Conservation (phyloP, 352 stramenopile species). For the Phytophthora foliorum region DNA sequence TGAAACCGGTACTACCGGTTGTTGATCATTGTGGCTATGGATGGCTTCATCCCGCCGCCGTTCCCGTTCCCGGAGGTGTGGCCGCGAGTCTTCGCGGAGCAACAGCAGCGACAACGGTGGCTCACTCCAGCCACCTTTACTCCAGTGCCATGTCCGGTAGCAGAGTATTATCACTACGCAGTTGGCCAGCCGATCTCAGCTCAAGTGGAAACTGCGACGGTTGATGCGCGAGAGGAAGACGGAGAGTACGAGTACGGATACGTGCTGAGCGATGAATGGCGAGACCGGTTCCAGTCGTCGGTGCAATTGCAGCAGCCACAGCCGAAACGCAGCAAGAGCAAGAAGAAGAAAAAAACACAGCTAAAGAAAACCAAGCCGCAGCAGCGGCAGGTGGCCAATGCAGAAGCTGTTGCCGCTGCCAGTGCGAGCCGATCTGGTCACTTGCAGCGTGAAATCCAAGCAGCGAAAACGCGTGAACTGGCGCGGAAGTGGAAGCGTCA, state of each 20-base stretch:
- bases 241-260: conserved; percentile 75
- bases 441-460: conserved; percentile 50
- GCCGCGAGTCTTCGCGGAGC: conserved; percentile 50
- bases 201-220: not conserved
- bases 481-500: conserved; percentile 43
- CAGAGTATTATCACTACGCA: conserved; percentile 1
- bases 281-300: conserved; percentile 51
- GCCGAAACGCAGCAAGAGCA: conserved; percentile 13
- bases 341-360: conserved; percentile 23
- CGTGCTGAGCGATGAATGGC: conserved; percentile 81
- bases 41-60: conserved; percentile 70
- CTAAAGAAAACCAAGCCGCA: conserved; percentile 32
- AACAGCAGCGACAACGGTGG: conserved; percentile 53
- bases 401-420: conserved; percentile 7
- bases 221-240: conserved; percentile 19
- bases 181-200: not conserved
- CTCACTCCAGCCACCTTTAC: conserved; percentile 48
- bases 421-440: conserved; percentile 41
- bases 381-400: conserved; percentile 22
- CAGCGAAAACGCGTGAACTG: conserved; percentile 48
- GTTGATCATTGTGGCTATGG: conserved; percentile 25
- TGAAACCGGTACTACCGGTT: conserved; percentile 18
- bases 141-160: not conserved
- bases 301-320: conserved; percentile 22
- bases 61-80: conserved; percentile 84